Evolutionary conservation across 148 eudicot genomes (phyloP), one percentile per base, ranked within the genome.

Genomic region (Camellia granthamiana): DNA sequence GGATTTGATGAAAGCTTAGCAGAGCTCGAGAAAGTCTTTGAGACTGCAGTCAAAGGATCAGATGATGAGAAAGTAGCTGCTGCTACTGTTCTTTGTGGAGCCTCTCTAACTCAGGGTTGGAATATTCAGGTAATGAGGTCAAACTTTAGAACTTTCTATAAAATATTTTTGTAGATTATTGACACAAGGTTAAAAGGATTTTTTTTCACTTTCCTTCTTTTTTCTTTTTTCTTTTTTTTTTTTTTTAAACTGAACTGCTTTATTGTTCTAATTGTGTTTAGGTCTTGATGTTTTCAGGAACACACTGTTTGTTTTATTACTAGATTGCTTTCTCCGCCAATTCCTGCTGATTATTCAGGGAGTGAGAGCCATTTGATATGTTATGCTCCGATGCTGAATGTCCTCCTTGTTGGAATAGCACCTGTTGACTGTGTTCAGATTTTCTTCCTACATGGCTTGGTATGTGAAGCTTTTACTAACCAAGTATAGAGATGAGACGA

Each of bases 1-100:
- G 88, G 89, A 85, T 89, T 88, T 89, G 85, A 96, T 96, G 97
- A 94, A 96, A 96, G 99, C 91, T 91, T 93, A 87, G 95, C 93
- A 89, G 99, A 96, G 90, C 90, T 96, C 67, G 95, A 96, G 86
- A 93, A 90, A 85, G 71, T 93, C 80, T 96, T 90, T 83, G 92
- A 91, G 89, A 84, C 92, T 83, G 98, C 99, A 11, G 86, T 92
- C 83, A 83, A 83, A 47, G 99, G 99, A 82, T 92, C 97, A 49
- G 88, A 90, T 62, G 95, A 93, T 75, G 99, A 96, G 85, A 94
- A 82, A 85, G 83, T 92, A 68, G 90, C 88, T 84, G 99, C 98
- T 66, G 95, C 97, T 72, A 88, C 90, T 55, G 87, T 93, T 80
- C 92, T 95, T 74, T 92, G 97, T 79, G 99, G 99, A 55, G 95